phyloP scores from a whole-genome alignment of 2,329 filamentous ascomycete genomes.

The Cryphonectria radicalis region DNA sequence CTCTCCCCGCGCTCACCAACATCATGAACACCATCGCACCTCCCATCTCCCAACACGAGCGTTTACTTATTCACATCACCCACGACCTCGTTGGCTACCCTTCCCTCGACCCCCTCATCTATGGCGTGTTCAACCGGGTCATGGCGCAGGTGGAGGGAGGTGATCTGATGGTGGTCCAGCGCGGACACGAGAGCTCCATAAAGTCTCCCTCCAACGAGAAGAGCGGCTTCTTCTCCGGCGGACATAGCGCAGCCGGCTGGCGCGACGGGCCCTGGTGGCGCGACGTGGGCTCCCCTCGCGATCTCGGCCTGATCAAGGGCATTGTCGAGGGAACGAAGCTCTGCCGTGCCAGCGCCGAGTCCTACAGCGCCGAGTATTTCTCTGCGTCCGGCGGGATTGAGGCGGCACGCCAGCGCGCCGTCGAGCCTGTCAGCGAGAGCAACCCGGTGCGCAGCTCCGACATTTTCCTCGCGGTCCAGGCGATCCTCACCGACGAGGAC shows the following conservation, averaged over 20 bases:
- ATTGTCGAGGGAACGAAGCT: slow-evolving; percentile 88
- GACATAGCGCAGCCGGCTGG: slow-evolving; percentile 71
- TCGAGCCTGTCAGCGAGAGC: slow-evolving; percentile 76
- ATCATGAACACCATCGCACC: slow-evolving; percentile 94
- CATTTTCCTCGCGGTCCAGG: slow-evolving; percentile 94
- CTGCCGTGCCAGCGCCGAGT: slow-evolving; percentile 84
- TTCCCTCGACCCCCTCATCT: slow-evolving; percentile 88
- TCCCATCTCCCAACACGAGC: slow-evolving; percentile 95
- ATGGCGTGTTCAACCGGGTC: slow-evolving; percentile 88
- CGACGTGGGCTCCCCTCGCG: slow-evolving; percentile 68
- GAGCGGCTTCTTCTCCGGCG: slow-evolving; percentile 51
- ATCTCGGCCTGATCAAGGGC: slow-evolving; percentile 79
- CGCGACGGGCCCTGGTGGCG: slow-evolving; percentile 98
- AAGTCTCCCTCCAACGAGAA: slow-evolving; percentile 49
- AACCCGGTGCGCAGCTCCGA: slow-evolving; percentile 93
- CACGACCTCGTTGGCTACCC: slow-evolving; percentile 96
- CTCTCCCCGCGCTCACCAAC: slow-evolving; percentile 91
- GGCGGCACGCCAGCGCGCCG: slow-evolving; percentile 77
- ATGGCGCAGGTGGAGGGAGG: slow-evolving; percentile 99
- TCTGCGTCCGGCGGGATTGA: slow-evolving; percentile 77
- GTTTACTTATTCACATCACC: slow-evolving; percentile 94
- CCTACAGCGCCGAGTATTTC: slow-evolving; percentile 86
- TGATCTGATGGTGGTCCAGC: slow-evolving; percentile 91
- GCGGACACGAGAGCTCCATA: slow-evolving; percentile 81
- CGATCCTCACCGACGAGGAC: slow-evolving; percentile 69